Evolutionary conservation across 1,139 yeast genomes (phyloP), one percentile per base, ranked within the genome.

Genomic region (Candida freyschussii): DNA sequence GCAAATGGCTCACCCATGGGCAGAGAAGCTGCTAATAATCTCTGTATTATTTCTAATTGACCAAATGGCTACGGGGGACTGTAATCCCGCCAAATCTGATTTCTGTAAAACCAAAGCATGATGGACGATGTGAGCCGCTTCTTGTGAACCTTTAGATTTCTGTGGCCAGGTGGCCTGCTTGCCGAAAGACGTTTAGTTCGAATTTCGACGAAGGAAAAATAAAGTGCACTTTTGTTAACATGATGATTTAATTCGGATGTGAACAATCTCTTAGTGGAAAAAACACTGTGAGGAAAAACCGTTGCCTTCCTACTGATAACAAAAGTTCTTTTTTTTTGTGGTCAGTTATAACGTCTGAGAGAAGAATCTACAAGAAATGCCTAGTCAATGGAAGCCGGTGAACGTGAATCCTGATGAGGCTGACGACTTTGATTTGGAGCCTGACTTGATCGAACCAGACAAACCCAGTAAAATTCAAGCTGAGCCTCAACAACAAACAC

Each of bases 401-500:
- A 32, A 30, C 18, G 47, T 52, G 9, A 39, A 46, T 29, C 57
- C 55, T 5, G 44, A 40, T 6, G 62, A 57, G 9, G 57, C 54
- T 10, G 59, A 56, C 19, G 63, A 59, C 30, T 50, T 59, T 17
- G 53, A 59, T 30, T 50, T 63, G 14, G 62, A 57, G 18, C 63
- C 64, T 1, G 67, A 61, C 40, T 50, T 53, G 16, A 46, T 50
- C 11, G 53, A 48, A 26, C 34, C 53, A 26, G 43, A 46, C 47
- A 43, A 36, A 8, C 10, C 36, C 37, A 24, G 14, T 29, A 12
- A 30, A 28, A 37, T 6, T 8, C 21, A 18, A 11, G 21, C 21
- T 8, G 21, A 18, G 26, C 17, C 21, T 11, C 28, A 21, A 14
- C 35, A 26, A 21, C 36, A 16, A 30, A 30, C 17, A 30, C 20